Evolutionary conservation across 192 early-diverging fungal genomes (phyloP), one percentile per base, ranked within the genome.

Genomic region (Jimgerdemannia flammicorona): DNA sequence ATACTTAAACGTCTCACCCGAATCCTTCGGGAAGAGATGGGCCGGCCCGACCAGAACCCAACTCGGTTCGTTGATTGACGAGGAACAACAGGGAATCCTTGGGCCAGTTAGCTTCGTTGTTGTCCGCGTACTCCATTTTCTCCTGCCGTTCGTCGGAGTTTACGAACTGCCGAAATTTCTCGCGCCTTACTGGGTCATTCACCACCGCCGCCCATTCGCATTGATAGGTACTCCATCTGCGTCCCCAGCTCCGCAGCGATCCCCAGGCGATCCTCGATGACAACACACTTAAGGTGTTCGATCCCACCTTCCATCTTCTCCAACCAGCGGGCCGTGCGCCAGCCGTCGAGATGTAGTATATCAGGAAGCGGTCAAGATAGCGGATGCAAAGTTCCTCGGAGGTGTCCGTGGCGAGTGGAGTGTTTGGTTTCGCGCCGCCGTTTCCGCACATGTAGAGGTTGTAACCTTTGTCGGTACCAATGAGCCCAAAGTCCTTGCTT

Each of bases 401-500:
- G 29, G 84, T 80, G 44, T 91, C 87, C 6, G 82, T 70, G 9
- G 78, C 85, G 4, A 91, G 75, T 44, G 91, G 72, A 29, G 67
- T 91, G 90, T 73, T 88, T 91, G 90, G 90, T 67, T 82, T 88
- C 4, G 88, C 77, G 39, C 90, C 90, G 49, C 90, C 90, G 75
- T 91, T 91, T 19, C 90, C 90, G 40, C 88, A 87, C 11, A 91
- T 88, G 70, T 91, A 91, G 7, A 91, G 66, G 73, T 91, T 91
- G 76, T 87, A 91, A 0, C 90, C 90, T 54, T 90, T 91, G 18
- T 91, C 91, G 6, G 91, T 93, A 4, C 91, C 90, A 73, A 91
- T 93, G 59, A 87, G 81, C 66, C 82, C 86, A 77, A 87, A 85
- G 65, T 85, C 83, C 71, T 91, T 81, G 40, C 73, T 75, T 66